Evolutionary conservation across 1,284 basidiomycete species (phyloP), one percentile per base, ranked within the genome.

Genomic region (Irpex lacteus): DNA sequence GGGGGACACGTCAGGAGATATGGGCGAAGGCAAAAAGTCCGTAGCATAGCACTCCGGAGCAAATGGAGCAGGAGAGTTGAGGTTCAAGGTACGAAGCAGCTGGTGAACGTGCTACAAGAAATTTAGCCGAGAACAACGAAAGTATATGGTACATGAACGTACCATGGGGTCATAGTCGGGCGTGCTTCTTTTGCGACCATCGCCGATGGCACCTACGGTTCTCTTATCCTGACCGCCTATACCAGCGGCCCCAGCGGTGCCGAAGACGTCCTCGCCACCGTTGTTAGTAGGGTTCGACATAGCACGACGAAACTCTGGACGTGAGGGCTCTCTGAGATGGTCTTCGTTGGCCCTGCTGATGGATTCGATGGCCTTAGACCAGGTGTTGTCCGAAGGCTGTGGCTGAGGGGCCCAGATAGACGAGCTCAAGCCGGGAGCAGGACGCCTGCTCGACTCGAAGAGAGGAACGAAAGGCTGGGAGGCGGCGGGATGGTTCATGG

Each of bases 331-430:
- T 60, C 66, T 67, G 44, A 79, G 75, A 53, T 44, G 62, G 38
- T 75, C 77, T 66, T 84, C 82, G 13, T 79, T 77, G 50, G 77
- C 80, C 60, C 81, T 80, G 59, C 82, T 82, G 71, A 86, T 88
- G 2, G 85, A 78, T 67, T 89, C 86, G 49, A 88, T 75, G 47
- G 86, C 78, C 66, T 79, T 80, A 15, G 88, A 86, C 90, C 89
- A 91, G 11, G 85, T 82, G 15, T 79, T 74, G 40, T 88, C 87
- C 34, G 83, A 81, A 4, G 83, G 82, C 73, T 89, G 88, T 11
- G 89, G 87, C 70, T 88, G 88, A 11, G 90, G 90, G 2, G 89
- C 90, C 89, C 90, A 92, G 67, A 92, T 91, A 62, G 89, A 91
- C 0, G 76, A 66, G n/a, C 63, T 60, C 49, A 68, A 63, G 50